phyloP scores from a whole-genome alignment of 2,329 filamentous ascomycete species.

The Fusarium lateritium region DNA sequence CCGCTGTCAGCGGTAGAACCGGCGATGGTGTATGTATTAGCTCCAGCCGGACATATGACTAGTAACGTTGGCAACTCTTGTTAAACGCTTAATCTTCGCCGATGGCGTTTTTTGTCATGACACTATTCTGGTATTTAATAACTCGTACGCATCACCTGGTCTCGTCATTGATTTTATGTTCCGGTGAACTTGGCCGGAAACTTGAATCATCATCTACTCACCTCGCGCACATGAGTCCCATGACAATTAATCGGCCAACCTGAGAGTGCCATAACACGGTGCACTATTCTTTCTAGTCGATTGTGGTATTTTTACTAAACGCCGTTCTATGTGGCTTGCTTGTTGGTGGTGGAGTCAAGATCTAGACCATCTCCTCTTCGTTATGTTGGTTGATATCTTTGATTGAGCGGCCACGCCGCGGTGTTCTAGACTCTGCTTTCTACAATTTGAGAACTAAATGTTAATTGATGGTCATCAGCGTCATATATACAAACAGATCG shows the following conservation, averaged over 20 bases:
- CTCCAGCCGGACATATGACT: slow-evolving; percentile 3
- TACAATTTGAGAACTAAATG: background rate
- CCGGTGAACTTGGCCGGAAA: background rate
- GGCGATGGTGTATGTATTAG: slow-evolving; percentile 14
- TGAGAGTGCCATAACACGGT: background rate
- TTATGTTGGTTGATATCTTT: background rate
- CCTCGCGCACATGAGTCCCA: background rate
- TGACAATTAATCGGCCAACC: background rate
- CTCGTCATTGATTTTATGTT: too few relatives aligned
- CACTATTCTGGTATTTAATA: background rate
- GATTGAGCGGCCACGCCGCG: slow-evolving; percentile 19
- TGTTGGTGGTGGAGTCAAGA: slow-evolving; percentile 5
- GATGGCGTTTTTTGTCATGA: background rate
- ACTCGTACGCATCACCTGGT: too few relatives aligned
- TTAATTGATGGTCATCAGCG: too few relatives aligned
- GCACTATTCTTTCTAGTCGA: background rate
- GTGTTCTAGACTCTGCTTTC: background rate
- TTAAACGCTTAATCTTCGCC: background rate
- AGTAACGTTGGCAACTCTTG: background rate
- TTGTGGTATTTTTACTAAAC: background rate
- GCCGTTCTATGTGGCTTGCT: background rate
- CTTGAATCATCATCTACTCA: background rate
- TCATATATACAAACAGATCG: too few relatives aligned
- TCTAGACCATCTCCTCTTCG: background rate
- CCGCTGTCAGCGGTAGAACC: slow-evolving; percentile 30